Percentiles rank a stretch among this genome's conserved stretches.
phyloP scores from a whole-genome alignment of 352 stramenopile species.

The Pilasporangium apinafurcum region DNA sequence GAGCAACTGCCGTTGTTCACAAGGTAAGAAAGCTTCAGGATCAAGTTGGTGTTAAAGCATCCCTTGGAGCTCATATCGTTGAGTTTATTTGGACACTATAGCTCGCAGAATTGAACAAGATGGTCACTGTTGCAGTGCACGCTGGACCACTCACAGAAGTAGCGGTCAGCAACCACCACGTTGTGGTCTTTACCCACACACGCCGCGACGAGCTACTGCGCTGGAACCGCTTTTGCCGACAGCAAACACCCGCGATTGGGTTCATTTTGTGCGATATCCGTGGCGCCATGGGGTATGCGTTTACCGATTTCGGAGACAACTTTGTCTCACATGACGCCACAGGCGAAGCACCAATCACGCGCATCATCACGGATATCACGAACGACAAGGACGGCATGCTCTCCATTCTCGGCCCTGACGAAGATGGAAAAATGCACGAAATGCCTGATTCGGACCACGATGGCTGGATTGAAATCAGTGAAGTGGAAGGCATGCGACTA shows the following conservation, averaged over 20 bases:
- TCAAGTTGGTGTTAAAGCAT: conserved; percentile 14
- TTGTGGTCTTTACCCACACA: conserved; percentile 87
- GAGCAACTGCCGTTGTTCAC: conserved; percentile 53
- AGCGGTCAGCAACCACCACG: conserved; percentile 66
- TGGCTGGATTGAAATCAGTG: conserved; percentile 81
- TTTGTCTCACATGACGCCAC: conserved; percentile 78
- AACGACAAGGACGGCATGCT: conserved; percentile 75
- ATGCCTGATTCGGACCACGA: conserved; percentile 83
- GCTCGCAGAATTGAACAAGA: conserved; percentile 90
- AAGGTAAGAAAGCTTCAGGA: conserved; percentile 17
- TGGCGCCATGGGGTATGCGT: conserved; percentile 68
- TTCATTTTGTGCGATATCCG: conserved; percentile 81
- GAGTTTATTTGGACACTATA: conserved; percentile 5
- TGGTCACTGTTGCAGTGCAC: conserved; percentile 79
- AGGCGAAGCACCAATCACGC: conserved; percentile 76
- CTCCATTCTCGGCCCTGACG: conserved; percentile 68
- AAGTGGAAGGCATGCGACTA: conserved; percentile 72
- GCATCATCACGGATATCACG: conserved; percentile 85
- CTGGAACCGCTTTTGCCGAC: conserved; percentile 88
- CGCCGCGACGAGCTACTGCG: conserved; percentile 66
- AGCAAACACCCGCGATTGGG: conserved; percentile 66
- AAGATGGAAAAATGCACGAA: conserved; percentile 87
- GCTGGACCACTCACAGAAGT: conserved; percentile 54
- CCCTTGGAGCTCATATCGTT: neutral
- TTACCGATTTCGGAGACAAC: conserved; percentile 76